phyloP scores from a whole-genome alignment of 2,329 filamentous ascomycete species.

The Aspergillus quadrilineatus region DNA sequence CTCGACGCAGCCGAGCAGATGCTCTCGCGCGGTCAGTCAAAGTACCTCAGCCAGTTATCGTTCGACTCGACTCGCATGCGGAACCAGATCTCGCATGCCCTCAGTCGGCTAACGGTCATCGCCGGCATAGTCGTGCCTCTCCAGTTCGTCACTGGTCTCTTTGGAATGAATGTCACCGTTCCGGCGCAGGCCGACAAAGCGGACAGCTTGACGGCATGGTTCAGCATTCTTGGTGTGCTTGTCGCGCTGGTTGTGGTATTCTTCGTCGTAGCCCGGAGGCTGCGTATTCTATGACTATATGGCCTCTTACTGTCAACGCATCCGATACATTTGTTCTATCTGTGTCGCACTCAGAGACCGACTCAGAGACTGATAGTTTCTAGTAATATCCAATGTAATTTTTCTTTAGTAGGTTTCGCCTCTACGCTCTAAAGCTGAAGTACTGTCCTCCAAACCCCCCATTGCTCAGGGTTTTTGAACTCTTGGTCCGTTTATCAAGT shows the following conservation, averaged over 20 bases:
- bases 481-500: no score
- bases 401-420: no score
- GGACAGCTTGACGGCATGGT: slow-evolving; percentile 40
- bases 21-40: slow-evolving; percentile 83
- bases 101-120: slow-evolving; percentile 88
- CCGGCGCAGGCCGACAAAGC: slow-evolving; percentile 31
- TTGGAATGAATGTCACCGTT: slow-evolving; percentile 47
- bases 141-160: slow-evolving; percentile 70
- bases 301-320: slow-evolving; percentile 40
- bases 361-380: no score
- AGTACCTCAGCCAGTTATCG: slow-evolving; percentile 86
- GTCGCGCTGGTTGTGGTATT: slow-evolving; percentile 29
- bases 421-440: no score
- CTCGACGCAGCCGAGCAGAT: slow-evolving; percentile 94
- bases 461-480: no score
- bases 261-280: slow-evolving; percentile 34
- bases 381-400: no score
- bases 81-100: slow-evolving; percentile 76
- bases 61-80: slow-evolving; percentile 86
- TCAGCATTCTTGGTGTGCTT: slow-evolving; percentile 42
- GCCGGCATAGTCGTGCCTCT: slow-evolving; percentile 88
- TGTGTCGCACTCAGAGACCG: no score
- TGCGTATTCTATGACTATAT: slow-evolving; percentile 12
- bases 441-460: no score
- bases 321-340: no score